Evolutionary conservation across 768 basidiomycete genomes (phyloP).

Genomic region (Trametes villosa): DNA sequence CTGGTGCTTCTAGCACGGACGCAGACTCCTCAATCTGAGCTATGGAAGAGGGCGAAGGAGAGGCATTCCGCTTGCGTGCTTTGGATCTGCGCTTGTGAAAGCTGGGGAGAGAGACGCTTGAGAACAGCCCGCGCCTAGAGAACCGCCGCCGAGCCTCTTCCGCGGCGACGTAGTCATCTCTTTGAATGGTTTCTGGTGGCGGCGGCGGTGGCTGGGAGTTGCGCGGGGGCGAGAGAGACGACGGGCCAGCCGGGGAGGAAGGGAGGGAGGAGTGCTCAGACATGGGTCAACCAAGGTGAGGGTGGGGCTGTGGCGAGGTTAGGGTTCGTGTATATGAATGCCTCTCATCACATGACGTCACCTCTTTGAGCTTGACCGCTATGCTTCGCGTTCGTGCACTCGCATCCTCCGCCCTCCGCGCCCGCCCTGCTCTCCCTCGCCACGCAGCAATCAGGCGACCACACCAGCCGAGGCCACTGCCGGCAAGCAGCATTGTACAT

Average conservation of each 20-base stretch:
- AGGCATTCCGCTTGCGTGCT: not conserved
- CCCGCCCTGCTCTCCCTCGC: not conserved
- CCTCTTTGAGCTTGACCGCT: slow-evolving; percentile 13
- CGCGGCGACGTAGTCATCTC: slow-evolving; percentile 47
- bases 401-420: slow-evolving; percentile 1
- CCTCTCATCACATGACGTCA: slow-evolving; percentile 30
- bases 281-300: slow-evolving; percentile 21
- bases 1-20: not conserved
- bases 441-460: not conserved
- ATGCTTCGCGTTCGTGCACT: slow-evolving; percentile 29
- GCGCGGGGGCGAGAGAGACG: slow-evolving; percentile 5
- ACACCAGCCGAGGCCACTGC: not conserved
- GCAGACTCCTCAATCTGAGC: not conserved
- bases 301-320: slow-evolving; percentile 7
- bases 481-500: not conserved
- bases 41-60: slow-evolving; percentile 9
- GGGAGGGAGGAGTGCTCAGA: slow-evolving; percentile 14
- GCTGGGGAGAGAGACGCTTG: slow-evolving; percentile 20
- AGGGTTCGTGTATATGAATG: slow-evolving; percentile 6
- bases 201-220: slow-evolving; percentile 29
- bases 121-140: slow-evolving; percentile 33
- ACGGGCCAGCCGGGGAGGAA: slow-evolving; percentile 24
- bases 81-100: slow-evolving; percentile 2
- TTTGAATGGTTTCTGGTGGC: slow-evolving; percentile 44
- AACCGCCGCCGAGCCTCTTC: slow-evolving; percentile 54